Percentiles rank a stretch among this genome's conserved stretches.
Conservation (phyloP, 176 grass and related monocot genomes). For the Ensete ventricosum region DNA sequence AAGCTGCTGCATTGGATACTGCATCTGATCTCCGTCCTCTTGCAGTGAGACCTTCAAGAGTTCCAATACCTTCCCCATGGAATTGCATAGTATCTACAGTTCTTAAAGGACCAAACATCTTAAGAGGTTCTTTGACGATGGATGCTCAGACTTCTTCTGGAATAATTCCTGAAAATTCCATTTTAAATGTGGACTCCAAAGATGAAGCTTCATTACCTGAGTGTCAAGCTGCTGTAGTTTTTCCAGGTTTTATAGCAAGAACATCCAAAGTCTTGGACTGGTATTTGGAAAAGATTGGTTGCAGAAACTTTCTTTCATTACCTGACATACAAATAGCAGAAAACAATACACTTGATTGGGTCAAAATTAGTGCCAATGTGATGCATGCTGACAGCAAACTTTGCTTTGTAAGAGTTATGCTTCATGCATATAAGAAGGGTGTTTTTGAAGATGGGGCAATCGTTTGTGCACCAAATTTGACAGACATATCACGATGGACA, state of each 20-base stretch:
- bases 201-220: constrained; percentile 12
- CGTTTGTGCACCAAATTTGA: constrained; percentile 55
- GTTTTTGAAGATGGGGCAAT: constrained; percentile 77
- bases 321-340: constrained; percentile 7
- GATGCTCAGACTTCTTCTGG: constrained; percentile 9
- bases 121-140: constrained; percentile 19
- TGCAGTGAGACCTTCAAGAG: constrained; percentile 42
- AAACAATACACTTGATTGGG: constrained; percentile 18
- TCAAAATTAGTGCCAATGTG: constrained; percentile 8
- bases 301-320: constrained; percentile 19
- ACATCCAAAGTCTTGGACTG: constrained; percentile 36
- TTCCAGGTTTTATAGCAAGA: constrained; percentile 43
- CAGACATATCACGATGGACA: constrained; percentile 72
- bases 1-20: constrained; percentile 41
- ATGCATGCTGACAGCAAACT: constrained; percentile 18
- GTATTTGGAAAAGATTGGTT: constrained; percentile 39
- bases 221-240: constrained; percentile 10
- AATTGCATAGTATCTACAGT: constrained; percentile 32
- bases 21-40: constrained; percentile 36
- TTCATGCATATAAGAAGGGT: constrained; percentile 64
- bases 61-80: constrained; percentile 56
- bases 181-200: constrained; percentile 17
- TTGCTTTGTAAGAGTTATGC: constrained; percentile 61
- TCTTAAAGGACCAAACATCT: constrained; percentile 24
- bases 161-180: constrained; percentile 11